phyloP scores from a whole-genome alignment of 306 rosid species.

The Bauhinia variegata region DNA sequence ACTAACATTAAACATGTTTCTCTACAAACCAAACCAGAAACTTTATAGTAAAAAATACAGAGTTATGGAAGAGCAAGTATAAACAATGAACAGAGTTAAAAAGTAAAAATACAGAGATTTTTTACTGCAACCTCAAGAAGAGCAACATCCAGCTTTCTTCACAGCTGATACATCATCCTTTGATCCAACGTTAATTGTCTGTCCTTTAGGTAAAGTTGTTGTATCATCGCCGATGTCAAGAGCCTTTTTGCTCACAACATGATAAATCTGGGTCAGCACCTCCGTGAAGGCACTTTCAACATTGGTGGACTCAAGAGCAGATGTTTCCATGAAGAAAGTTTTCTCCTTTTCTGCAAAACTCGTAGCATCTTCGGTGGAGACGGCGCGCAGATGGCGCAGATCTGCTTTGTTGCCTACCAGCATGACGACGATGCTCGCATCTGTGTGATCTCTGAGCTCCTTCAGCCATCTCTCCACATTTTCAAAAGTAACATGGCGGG shows the following conservation, averaged over 20 bases:
- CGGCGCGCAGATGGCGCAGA: conserved; percentile 74
- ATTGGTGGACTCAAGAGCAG: conserved; percentile 77
- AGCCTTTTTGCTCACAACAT: conserved; percentile 69
- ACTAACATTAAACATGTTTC: conserved; percentile 40
- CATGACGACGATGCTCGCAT: conserved; percentile 78
- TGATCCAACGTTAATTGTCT: conserved; percentile 61
- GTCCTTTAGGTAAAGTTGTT: conserved; percentile 74
- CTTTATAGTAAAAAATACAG: no score
- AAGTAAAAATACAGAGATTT: conserved; percentile 24
- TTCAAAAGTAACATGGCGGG: conserved; percentile 79
- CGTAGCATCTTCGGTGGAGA: conserved; percentile 61
- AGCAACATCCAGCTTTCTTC: conserved; percentile 74
- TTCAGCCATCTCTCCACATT: conserved; percentile 86
- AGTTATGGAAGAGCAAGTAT: no score
- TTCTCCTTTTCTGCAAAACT: conserved; percentile 64
- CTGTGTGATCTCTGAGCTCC: conserved; percentile 89
- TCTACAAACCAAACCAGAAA: conserved; percentile 35
- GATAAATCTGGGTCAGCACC: conserved; percentile 64
- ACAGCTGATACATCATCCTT: conserved; percentile 78
- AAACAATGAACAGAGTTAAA: conserved; percentile 33
- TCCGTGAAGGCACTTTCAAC: conserved; percentile 80
- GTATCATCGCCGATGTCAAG: conserved; percentile 78
- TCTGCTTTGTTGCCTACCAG: conserved; percentile 83
- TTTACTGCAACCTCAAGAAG: conserved; percentile 42
- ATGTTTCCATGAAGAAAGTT: conserved; percentile 77